Conservation (phyloP, 495 filamentous ascomycete species). For the Sphaerosporella brunnea region DNA sequence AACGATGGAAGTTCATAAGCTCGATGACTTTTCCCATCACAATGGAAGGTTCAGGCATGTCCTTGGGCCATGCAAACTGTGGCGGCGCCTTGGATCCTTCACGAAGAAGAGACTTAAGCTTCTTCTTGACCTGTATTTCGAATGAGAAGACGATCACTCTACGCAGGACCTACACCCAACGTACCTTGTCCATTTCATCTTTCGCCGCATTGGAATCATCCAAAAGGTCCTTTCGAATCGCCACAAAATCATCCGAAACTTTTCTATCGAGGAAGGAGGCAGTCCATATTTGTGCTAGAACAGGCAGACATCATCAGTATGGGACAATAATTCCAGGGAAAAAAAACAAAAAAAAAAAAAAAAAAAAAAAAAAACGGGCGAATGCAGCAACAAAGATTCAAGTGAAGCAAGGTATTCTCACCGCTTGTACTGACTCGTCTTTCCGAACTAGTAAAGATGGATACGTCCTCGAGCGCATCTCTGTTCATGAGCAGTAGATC, state of each 20-base stretch:
- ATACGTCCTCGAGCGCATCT: constrained; percentile 73
- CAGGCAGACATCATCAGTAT: too few species aligned
- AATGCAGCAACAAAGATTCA: background rate
- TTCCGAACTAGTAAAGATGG: constrained; percentile 87
- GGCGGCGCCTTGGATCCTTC: constrained; percentile 74
- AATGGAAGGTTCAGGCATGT: constrained; percentile 76
- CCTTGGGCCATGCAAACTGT: constrained; percentile 93
- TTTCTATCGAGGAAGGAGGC: constrained; percentile 76
- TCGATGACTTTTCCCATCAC: constrained; percentile 84
- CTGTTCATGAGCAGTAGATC: constrained; percentile 87
- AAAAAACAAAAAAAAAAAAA: too few species aligned
- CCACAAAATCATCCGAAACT: constrained; percentile 63
- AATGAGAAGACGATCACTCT: too few species aligned
- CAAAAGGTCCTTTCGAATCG: constrained; percentile 78
- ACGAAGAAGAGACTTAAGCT: constrained; percentile 75
- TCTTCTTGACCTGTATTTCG: constrained; percentile 97
- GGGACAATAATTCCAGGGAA: too few species aligned
- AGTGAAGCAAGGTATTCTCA: constrained; percentile 26
- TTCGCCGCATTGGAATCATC: constrained; percentile 99
- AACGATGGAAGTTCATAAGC: constrained; percentile 91
- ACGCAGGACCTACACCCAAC: too few species aligned
- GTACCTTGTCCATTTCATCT: constrained; percentile 85
- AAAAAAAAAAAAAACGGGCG: constrained; percentile 3
- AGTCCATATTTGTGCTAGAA: constrained; percentile 86
- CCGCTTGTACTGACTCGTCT: constrained; percentile 79